Conservation (phyloP, 306 rosid genomes). For the Prunus armeniaca region DNA sequence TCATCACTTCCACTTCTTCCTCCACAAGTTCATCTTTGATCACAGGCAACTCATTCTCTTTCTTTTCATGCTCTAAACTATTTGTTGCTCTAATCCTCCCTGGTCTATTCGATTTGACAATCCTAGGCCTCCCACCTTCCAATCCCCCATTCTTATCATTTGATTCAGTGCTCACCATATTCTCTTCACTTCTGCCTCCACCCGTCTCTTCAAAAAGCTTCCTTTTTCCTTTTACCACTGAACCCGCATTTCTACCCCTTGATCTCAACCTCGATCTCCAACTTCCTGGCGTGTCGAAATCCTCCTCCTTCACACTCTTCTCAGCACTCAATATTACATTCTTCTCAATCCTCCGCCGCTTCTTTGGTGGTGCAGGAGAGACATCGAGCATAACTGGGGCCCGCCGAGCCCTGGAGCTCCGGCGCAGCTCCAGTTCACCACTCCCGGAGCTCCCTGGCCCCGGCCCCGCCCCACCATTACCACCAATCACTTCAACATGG, state of each 20-base stretch:
- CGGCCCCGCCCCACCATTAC: conserved; percentile 21
- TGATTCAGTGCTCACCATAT: conserved; percentile 23
- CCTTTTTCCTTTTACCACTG: conserved; percentile 60
- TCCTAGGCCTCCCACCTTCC: conserved; percentile 43
- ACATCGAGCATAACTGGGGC: conserved; percentile 80
- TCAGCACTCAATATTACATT: conserved; percentile 28
- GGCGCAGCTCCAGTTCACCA: conserved; percentile 49
- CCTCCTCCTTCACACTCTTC: conserved; percentile 25
- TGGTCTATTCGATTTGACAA: conserved; percentile 53
- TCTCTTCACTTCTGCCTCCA: conserved; percentile 26
- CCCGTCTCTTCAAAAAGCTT: conserved; percentile 45
- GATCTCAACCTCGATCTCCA: conserved; percentile 76
- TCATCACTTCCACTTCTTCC: conserved; percentile 17
- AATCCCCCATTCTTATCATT: conserved; percentile 38
- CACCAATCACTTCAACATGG: conserved; percentile 60
- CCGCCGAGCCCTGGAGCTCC: conserved; percentile 80
- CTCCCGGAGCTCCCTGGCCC: conserved; percentile 22
- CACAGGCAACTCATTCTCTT: conserved; percentile 23
- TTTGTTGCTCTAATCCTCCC: conserved; percentile 54
- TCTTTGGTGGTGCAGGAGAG: conserved; percentile 69
- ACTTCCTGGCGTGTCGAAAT: conserved; percentile 24
- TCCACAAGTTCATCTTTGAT: conserved; percentile 11
- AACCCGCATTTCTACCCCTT: conserved; percentile 37
- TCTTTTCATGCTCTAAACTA: conserved; percentile 28
- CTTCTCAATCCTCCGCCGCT: conserved; percentile 43